phyloP scores from a whole-genome alignment of 371 early-diverging fungal genomes.

The Conidiobolus incongruus region DNA sequence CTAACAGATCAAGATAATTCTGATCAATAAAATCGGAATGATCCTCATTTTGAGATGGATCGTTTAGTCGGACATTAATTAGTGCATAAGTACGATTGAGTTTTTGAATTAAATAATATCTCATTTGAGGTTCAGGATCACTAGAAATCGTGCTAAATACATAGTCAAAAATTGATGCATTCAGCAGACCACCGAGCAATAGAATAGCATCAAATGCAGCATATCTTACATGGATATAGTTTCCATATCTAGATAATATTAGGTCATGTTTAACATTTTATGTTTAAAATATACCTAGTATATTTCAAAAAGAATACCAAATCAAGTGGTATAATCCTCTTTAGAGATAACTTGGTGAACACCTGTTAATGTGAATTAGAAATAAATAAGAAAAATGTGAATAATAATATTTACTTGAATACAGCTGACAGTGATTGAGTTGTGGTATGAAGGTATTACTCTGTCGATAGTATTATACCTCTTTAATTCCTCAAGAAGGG shows the following conservation, averaged over 20 bases:
- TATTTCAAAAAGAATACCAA: conserved; percentile 30
- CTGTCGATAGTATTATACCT: conserved; percentile 56
- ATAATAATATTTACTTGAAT: conserved; percentile 32
- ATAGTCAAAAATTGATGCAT: conserved; percentile 18
- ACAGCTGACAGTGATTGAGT: conserved; percentile 55
- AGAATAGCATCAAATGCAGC: conserved; percentile 38
- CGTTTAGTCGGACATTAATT: too few species aligned
- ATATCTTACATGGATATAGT: conserved; percentile 32
- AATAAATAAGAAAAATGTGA: too few species aligned
- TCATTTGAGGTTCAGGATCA: conserved; percentile 27
- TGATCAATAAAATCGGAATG: too few species aligned
- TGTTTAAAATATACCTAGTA: too few species aligned
- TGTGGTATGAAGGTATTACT: conserved; percentile 66
- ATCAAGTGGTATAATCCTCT: conserved; percentile 34
- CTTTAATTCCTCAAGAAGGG: conserved; percentile 45
- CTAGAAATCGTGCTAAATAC: conserved; percentile 22
- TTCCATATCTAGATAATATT: too few species aligned
- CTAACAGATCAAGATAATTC: too few species aligned
- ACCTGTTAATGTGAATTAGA: conserved; percentile 5
- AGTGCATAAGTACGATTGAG: too few species aligned
- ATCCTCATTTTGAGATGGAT: too few species aligned
- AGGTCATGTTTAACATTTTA: too few species aligned
- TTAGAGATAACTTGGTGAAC: conserved; percentile 19
- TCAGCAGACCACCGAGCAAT: conserved; percentile 27
- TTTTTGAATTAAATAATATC: conserved; percentile 21